Base-by-base conservation (phyloP, 139 green algal genomes). In the Picochlorum sp. region DNA sequence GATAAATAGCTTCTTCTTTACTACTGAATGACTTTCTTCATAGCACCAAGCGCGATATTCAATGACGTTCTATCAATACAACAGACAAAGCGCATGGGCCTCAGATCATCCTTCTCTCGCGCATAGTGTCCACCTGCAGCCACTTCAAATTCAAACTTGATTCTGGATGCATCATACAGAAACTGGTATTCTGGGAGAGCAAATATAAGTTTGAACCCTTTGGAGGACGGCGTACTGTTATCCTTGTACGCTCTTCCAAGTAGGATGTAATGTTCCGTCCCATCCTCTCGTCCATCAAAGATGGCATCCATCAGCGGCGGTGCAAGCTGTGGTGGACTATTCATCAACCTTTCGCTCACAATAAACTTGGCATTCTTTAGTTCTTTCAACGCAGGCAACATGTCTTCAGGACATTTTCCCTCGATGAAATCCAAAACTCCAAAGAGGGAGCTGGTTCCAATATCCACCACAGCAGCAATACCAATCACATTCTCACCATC, bases 321-420 rank as follows among this genome's bases (percentile, higher is more conserved):
- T 6, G 80, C 79, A 20, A 96, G 60, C 71, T 91, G 76, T 1
- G 85, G 86, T 7, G 91, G 91, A 46, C 74, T 76, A 75, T 97
- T 97, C 59, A 96, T 73, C 21, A 97, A 65, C 0, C 91, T 80
- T 74, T 97, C 91, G 57, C 80, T 91, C 7, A 97, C 20, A 2
- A 97, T 18, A 30, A 97, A 84, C 49, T 64, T 68, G 2, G 65
- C 16, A 9, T 61, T 68, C 16, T 64, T 51, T 70, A 79, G 84
- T 82, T 89, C 58, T 47, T 50, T 47, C 11, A 67, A 24, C 51
- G 50, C 63, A 45, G 14, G 15, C 15, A 44, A 9, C 4, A 71
- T 24, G 1, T 26, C 18, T 38, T 56, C 26, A 41, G 20, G 46
- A 32, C 38, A 61, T 28, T 21, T 71, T 18, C 10, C 21, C 18